Evolutionary conservation across 352 stramenopile genomes (phyloP), one percentile per base, ranked within the genome.

Genomic region (Pythium guiyangense): DNA sequence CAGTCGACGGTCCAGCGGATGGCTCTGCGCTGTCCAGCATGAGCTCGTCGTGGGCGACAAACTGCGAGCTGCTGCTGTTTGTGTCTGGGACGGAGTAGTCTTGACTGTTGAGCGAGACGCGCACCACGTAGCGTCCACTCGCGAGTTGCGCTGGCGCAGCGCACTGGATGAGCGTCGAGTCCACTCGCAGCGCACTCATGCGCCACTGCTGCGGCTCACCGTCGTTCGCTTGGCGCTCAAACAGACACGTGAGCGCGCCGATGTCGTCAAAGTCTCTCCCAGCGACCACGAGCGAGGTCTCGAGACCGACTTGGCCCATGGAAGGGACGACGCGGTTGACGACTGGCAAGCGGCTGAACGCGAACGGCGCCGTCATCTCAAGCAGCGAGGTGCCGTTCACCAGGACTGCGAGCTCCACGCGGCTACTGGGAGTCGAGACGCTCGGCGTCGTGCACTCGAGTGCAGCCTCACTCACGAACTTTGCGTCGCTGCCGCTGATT

Each of bases 241-340:
- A 58, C 4, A 29, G 26, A 17, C 52, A 58, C 6, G 27, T 37
- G 39, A 58, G 27, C 4, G 52, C 14, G 4, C 26, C 52, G 12
- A 49, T 20, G 40, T 58, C 40, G 2, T 58, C 52, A 31, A 58
- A 58, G 22, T 40, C 26, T n/a, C 49, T 58, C 29, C 52, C 52
- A 18, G 20, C 26, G 35, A 58, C 49, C 9, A 26, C 20, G n/a
- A 58, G 37, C 11, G 37, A 29, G 9, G 42, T 50, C 35, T 49
- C 42, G 39, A n/a, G 27, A 8, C 40, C 42, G 40, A 50, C 40
- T 58, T 58, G 8, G 6, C 43, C 52, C 39, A 58, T 35, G 6
- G 12, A 17, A 20, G 52, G 42, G 15, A 58, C 14, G 4, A 58
- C 27, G 25, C 52, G 18, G 27, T 58, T 18, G 22, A 58, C 40